Evolutionary conservation across 129 eudicot species (phyloP), one percentile per base, ranked within the genome.

Genomic region (Dittrichia graveolens): DNA sequence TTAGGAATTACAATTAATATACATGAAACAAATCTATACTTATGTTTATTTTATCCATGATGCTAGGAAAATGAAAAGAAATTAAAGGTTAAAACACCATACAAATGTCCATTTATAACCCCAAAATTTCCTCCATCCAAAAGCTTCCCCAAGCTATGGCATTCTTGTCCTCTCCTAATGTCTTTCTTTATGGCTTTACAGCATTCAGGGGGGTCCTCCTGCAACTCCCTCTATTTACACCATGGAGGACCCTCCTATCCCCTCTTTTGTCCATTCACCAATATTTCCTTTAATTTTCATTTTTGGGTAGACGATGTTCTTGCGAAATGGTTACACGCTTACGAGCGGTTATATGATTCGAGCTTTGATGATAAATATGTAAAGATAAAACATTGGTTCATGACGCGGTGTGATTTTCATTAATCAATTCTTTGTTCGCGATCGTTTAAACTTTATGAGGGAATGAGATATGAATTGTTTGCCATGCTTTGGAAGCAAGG

Each of bases 401-500:
- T 3, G 18, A 47, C 61, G 11, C 19, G 43, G 62, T 50, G 65
- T 44, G 7, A 31, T 39, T 63, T 47, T 77, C 5, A 31, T n/a
- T n/a, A n/a, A 69, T 38, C 11, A 65, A 69, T 48, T 61, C 64
- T 40, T 50, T 58, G 43, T 56, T 42, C 7, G 5, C 6, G 14
- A 47, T 7, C 7, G 6, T 41, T 8, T 52, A 31, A 12, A 12
- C 12, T 48, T 41, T 38, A 77, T 66, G 72, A 61, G 66, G 77
- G 82, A 39, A 71, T 78, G 71, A 70, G 77, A 78, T 78, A 87
- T 87, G 92, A 83, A 49, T 81, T 87, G 92, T 85, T 77, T 86
- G 83, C 87, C 87, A 71, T 86, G 92, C 78, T 87, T 87, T 74
- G 82, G 76, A 68, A 78, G 65, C 73, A 83, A 81, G 81, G 78